phyloP scores from a whole-genome alignment of 2,329 filamentous ascomycete species.

The Alternaria consortialis region DNA sequence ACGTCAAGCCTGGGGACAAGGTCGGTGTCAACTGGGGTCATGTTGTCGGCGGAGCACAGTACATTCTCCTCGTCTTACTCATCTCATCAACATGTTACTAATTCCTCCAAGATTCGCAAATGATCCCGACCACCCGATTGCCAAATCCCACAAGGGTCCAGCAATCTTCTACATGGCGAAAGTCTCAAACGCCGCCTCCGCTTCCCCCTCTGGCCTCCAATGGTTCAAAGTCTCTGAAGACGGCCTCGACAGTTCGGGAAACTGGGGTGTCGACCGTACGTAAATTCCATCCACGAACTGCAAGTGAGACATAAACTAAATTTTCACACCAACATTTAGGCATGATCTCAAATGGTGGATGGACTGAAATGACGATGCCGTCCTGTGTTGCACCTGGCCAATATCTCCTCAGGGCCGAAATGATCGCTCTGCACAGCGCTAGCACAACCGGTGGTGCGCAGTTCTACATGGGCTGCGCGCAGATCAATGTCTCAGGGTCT shows the following conservation, averaged over 20 bases:
- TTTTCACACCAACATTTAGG: slow-evolving; percentile 16
- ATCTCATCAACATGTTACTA: background rate
- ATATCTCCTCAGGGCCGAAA: slow-evolving; percentile 56
- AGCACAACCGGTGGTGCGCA: slow-evolving; percentile 49
- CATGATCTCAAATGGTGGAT: slow-evolving; percentile 58
- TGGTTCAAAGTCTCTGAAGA: slow-evolving; percentile 57
- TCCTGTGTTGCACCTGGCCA: slow-evolving; percentile 49
- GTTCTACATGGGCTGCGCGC: slow-evolving; percentile 54
- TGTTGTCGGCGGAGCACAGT: slow-evolving; percentile 63
- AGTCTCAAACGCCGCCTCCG: slow-evolving; percentile 52
- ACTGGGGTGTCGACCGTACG: slow-evolving; percentile 59
- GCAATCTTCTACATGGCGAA: slow-evolving; percentile 53
- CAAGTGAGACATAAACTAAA: background rate
- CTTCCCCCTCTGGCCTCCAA: slow-evolving; percentile 51
- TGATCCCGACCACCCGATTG: slow-evolving; percentile 59
- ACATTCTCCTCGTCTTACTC: background rate
- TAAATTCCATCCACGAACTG: background rate
- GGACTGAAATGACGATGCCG: slow-evolving; percentile 55
- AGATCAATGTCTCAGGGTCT: slow-evolving; percentile 45
- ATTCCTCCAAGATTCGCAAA: slow-evolving; percentile 44
- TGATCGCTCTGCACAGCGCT: slow-evolving; percentile 57
- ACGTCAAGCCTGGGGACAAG: slow-evolving; percentile 61
- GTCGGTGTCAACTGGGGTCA: slow-evolving; percentile 64
- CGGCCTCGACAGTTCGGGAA: slow-evolving; percentile 50
- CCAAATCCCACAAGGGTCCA: slow-evolving; percentile 58